Evolutionary conservation across 2,329 filamentous ascomycete species (phyloP), one percentile per base, ranked within the genome.

Genomic region (Pseudodiploospora longispora): DNA sequence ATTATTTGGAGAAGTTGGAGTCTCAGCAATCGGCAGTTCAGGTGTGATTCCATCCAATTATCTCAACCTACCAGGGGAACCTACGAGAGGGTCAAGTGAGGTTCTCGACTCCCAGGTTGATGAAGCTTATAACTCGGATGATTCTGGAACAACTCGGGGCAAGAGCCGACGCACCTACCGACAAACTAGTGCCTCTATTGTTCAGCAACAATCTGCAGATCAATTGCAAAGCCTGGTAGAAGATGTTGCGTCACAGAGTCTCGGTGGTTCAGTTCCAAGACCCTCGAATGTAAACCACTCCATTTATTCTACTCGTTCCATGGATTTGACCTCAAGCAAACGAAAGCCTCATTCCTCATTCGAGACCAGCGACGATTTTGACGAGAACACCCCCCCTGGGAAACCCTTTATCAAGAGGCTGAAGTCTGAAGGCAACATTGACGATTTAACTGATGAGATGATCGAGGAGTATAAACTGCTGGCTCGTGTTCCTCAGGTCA

Each of bases 341-440:
- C 65, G 77, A 38, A 80, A 79, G 49, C 69, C 75, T 1, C 48
- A 38, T 6, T 45, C 60, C 4, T 68, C 65, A 2, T 59, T 64
- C 30, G 73, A 76, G 36, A 68, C 65, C 2, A 76, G 73, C 51
- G 76, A 76, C 41, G 76, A 78, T 47, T 69, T 66, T 40, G 72
- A 74, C 39, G 59, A 61, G 32, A 59, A 53, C 39, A 58, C 51
- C 4, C 53, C 56, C 2, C 54, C 55, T 2, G 59, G 61, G 35
- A 73, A 75, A 48, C 73, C 75, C 4, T 68, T 65, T 0, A 70
- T 78, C 57, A 81, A 81, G 56, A 64, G 75, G 51, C 62, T 79
- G 10, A 75, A 75, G 49, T 78, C 77, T 1, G 70, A 73, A 41
- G 61, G 58, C 3, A 64, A 68, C 35, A 56, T 69, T 12, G 65